Conservation (phyloP, 495 filamentous ascomycete genomes). For the Jackrogersella multiformis region DNA sequence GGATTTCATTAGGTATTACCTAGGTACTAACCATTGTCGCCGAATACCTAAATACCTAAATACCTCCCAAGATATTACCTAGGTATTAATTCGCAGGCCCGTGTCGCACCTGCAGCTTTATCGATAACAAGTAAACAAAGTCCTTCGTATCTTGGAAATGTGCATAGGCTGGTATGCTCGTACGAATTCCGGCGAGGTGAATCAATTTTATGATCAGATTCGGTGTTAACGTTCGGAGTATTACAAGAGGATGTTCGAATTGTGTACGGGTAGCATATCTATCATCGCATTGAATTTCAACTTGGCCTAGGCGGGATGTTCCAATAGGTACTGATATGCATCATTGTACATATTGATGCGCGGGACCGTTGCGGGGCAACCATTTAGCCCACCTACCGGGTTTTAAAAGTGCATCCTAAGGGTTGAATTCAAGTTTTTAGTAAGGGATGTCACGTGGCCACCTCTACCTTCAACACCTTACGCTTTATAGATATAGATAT, state of each 20-base stretch:
- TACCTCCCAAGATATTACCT: too few relatives aligned
- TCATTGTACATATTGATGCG: conserved; percentile 12
- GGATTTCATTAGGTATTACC: conserved; percentile 39
- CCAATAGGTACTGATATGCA: conserved; percentile 8
- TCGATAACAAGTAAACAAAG: conserved; percentile 29
- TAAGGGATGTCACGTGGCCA: too few relatives aligned
- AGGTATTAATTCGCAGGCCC: conserved; percentile 30
- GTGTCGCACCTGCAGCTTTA: conserved; percentile 9
- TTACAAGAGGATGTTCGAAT: neutral
- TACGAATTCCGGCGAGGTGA: neutral
- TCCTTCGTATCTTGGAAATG: neutral
- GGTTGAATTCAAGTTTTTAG: too few relatives aligned
- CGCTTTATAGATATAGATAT: too few relatives aligned
- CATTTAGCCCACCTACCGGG: conserved; percentile 21
- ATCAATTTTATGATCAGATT: neutral
- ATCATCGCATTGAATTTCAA: conserved; percentile 15
- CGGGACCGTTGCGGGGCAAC: conserved; percentile 33
- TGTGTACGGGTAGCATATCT: too few relatives aligned
- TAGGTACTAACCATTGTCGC: conserved; percentile 42
- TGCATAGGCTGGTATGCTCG: neutral
- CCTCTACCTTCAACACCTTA: too few relatives aligned
- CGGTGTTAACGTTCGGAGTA: neutral
- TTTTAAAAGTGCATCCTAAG: too few relatives aligned
- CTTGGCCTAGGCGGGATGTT: neutral
- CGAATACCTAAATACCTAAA: too few relatives aligned